These are phyloP conservation scores for Beauveria bassiana DNA, from an alignment of 2,329 filamentous ascomycete species.

Conservation along the genomic window DNA sequence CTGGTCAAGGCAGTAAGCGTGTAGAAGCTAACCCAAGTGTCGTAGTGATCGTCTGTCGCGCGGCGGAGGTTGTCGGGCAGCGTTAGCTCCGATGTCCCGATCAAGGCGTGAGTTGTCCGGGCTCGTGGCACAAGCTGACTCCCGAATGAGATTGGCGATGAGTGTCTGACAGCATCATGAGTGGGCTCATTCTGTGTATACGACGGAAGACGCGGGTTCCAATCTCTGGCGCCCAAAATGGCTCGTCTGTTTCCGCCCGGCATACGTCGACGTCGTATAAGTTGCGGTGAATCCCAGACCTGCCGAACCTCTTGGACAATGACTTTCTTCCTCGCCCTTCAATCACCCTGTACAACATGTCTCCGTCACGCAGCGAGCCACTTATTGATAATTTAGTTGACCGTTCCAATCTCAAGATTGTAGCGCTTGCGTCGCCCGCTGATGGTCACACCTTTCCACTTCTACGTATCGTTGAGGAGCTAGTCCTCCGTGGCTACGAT, in stretches of 20 bases:
- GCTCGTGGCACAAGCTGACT: not conserved
- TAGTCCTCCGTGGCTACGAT: conserved; percentile 32
- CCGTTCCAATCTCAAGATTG: not conserved
- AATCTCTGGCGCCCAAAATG: too few relatives aligned
- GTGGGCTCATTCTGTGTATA: too few relatives aligned
- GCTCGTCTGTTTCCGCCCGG: too few relatives aligned
- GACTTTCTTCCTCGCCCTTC: not conserved
- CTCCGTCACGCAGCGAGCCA: not conserved
- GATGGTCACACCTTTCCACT: conserved; percentile 26
- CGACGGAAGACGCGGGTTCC: too few relatives aligned
- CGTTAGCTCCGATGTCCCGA: not conserved
- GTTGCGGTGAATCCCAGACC: not conserved
- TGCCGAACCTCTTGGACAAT: not conserved
- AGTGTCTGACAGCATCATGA: not conserved
- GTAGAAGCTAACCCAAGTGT: not conserved
- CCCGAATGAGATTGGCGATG: not conserved
- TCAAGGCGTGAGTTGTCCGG: not conserved
- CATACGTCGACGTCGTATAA: not conserved
- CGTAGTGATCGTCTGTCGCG: not conserved
- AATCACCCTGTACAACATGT: not conserved
- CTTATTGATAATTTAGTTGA: not conserved
- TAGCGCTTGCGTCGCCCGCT: conserved; percentile 16
- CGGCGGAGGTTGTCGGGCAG: not conserved
- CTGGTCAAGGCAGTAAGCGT: not conserved
- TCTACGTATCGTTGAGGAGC: conserved; percentile 26